These are phyloP conservation scores for Curvularia sp. DNA, from an alignment of 2,329 filamentous ascomycete genomes.

Conservation along the genomic window DNA sequence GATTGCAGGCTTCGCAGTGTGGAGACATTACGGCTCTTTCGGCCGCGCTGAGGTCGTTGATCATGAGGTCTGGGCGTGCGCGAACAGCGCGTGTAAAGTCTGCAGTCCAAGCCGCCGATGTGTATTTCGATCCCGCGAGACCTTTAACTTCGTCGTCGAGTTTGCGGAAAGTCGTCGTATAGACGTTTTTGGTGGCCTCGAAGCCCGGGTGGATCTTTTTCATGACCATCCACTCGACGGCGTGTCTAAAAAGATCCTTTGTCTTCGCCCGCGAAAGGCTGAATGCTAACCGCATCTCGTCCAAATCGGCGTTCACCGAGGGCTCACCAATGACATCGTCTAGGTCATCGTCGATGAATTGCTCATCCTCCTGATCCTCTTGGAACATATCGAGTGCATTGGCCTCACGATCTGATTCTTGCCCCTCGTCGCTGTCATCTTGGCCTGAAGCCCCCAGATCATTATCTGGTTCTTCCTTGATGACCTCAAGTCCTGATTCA, in stretches of 20 bases:
- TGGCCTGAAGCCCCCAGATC: slow-evolving; percentile 24
- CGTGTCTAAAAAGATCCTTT: slow-evolving; percentile 75
- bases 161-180: slow-evolving; percentile 72
- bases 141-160: slow-evolving; percentile 74
- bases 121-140: slow-evolving; percentile 73
- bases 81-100: slow-evolving; percentile 72
- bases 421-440: slow-evolving; percentile 34
- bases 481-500: slow-evolving; percentile 43
- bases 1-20: slow-evolving; percentile 74
- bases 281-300: slow-evolving; percentile 72
- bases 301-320: slow-evolving; percentile 50
- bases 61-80: slow-evolving; percentile 66
- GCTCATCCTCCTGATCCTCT: slow-evolving; percentile 65
- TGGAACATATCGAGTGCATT: slow-evolving; percentile 56
- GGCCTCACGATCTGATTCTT: slow-evolving; percentile 31
- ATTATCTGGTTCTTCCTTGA: slow-evolving; percentile 42
- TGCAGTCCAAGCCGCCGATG: slow-evolving; percentile 72
- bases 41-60: slow-evolving; percentile 39
- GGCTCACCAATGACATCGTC: slow-evolving; percentile 61
- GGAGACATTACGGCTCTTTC: slow-evolving; percentile 25
- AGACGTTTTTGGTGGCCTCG: slow-evolving; percentile 67
- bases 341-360: slow-evolving; percentile 70
- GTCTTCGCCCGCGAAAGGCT: slow-evolving; percentile 72
- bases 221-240: slow-evolving; percentile 82
- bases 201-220: slow-evolving; percentile 79